These are phyloP conservation scores for Russula dissimulans DNA, from an alignment of 768 basidiomycete species.

Conservation along the genomic window DNA sequence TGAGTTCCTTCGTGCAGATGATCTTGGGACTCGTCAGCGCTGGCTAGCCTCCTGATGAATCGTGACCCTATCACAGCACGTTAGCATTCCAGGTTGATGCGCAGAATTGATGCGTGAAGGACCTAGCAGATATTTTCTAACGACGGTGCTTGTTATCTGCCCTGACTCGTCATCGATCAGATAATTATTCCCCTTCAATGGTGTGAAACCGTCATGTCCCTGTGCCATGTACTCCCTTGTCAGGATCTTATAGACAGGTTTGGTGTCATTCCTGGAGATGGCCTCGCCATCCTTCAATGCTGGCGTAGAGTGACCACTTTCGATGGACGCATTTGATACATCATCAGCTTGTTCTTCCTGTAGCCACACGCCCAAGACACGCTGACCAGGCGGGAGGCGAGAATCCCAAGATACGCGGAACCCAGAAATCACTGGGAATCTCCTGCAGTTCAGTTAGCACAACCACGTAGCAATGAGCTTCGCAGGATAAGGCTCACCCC, in stretches of 20 bases:
- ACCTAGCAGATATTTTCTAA: slow-evolving; percentile 83
- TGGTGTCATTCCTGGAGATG: slow-evolving; percentile 42
- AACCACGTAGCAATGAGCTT: neutral
- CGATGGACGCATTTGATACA: slow-evolving; percentile 11
- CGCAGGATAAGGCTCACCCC: slow-evolving; percentile 41
- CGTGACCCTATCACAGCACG: slow-evolving; percentile 44
- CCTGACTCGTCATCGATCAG: slow-evolving; percentile 82
- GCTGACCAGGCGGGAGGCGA: slow-evolving; percentile 53
- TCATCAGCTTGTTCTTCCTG: slow-evolving; percentile 25
- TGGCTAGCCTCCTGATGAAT: slow-evolving; percentile 59
- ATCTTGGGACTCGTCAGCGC: slow-evolving; percentile 27
- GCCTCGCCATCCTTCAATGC: slow-evolving; percentile 39
- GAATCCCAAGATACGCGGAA: slow-evolving; percentile 86
- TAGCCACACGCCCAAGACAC: slow-evolving; percentile 67
- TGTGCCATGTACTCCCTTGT: slow-evolving; percentile 82
- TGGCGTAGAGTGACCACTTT: slow-evolving; percentile 21
- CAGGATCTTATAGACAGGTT: slow-evolving; percentile 65
- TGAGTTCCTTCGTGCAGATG: slow-evolving; percentile 38
- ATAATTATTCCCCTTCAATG: slow-evolving; percentile 54
- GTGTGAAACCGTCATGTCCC: slow-evolving; percentile 74
- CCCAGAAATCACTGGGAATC: slow-evolving; percentile 84
- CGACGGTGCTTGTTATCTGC: slow-evolving; percentile 65
- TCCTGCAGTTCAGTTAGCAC: slow-evolving; percentile 34
- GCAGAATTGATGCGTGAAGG: neutral
- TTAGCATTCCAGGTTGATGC: neutral